These are phyloP conservation scores for Crataegus laevigata DNA, from an alignment of 306 rosid species.

Conservation along the genomic window DNA sequence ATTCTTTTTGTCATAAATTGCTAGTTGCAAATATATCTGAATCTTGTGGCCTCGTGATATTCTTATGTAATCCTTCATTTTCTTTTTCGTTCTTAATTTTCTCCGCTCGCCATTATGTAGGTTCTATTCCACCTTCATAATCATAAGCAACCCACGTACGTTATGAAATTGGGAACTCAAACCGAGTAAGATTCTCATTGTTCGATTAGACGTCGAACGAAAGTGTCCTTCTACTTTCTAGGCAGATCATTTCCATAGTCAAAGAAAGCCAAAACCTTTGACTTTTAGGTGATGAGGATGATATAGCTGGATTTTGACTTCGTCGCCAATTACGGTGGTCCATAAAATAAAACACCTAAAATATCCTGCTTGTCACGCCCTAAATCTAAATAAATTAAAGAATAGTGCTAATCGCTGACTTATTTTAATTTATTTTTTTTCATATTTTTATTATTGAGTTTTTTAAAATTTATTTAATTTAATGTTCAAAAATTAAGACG, in stretches of 20 bases:
- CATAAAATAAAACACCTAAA: background rate
- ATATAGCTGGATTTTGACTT: conserved; percentile 10
- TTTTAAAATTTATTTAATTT: too few relatives aligned
- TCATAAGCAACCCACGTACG: background rate
- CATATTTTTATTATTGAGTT: accelerated
- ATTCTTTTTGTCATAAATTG: too few relatives aligned
- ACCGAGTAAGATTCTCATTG: background rate
- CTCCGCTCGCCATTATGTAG: too few relatives aligned
- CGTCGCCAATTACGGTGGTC: background rate
- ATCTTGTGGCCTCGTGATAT: too few relatives aligned
- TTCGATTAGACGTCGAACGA: conserved; percentile 3
- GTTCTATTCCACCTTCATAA: too few relatives aligned
- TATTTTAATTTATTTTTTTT: accelerated
- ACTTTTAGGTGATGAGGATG: conserved; percentile 16
- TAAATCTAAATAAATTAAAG: background rate
- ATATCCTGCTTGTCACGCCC: background rate
- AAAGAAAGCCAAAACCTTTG: conserved; percentile 1
- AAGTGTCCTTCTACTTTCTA: too few relatives aligned
- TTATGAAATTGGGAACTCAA: background rate
- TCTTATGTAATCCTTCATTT: too few relatives aligned
- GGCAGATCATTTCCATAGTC: background rate
- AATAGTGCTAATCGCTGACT: too few relatives aligned
- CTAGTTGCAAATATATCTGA: too few relatives aligned
- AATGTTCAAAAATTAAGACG: too few relatives aligned
- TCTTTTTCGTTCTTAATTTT: too few relatives aligned